These are phyloP conservation scores for Beauveria brongniartii DNA, from an alignment of 2,329 filamentous ascomycete species.

Conservation along the genomic window DNA sequence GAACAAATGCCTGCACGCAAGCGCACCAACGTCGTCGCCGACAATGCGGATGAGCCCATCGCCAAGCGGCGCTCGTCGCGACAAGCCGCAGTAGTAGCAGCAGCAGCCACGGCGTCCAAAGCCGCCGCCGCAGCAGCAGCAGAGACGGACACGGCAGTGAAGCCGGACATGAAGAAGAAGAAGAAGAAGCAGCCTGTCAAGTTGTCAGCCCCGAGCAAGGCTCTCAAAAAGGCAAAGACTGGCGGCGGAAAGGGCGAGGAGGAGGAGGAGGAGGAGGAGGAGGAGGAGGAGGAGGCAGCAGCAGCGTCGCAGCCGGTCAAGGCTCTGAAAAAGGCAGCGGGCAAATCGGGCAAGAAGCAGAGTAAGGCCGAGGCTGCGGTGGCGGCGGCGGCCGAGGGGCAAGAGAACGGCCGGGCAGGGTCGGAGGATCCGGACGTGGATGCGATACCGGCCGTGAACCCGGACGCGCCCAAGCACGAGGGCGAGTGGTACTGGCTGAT, in stretches of 20 bases:
- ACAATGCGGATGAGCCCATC: conserved; percentile 14
- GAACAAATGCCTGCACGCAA: conserved; percentile 18
- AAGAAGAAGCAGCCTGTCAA: background rate
- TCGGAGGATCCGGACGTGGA: conserved; percentile 25
- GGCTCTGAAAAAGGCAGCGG: background rate
- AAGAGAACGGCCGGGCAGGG: conserved; percentile 5
- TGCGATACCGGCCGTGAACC: conserved; percentile 29
- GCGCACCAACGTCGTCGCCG: conserved; percentile 12
- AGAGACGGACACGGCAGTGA: background rate
- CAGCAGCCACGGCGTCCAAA: conserved; percentile 7
- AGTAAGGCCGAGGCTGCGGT: background rate
- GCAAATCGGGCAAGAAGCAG: background rate
- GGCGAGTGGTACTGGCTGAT: conserved; percentile 63
- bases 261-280: background rate
- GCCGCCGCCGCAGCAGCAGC: background rate
- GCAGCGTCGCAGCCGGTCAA: background rate
- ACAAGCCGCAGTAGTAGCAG: conserved; percentile 14
- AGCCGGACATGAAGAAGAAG: background rate
- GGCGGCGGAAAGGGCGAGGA: background rate
- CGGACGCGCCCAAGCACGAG: conserved; percentile 30
- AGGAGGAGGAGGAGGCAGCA: background rate
- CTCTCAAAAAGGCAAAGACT: background rate
- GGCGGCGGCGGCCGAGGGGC: background rate
- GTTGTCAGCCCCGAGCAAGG: background rate
- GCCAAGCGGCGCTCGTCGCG: conserved; percentile 22